phyloP scores from a whole-genome alignment of 1,284 basidiomycete genomes.

The Marasmius oreades region DNA sequence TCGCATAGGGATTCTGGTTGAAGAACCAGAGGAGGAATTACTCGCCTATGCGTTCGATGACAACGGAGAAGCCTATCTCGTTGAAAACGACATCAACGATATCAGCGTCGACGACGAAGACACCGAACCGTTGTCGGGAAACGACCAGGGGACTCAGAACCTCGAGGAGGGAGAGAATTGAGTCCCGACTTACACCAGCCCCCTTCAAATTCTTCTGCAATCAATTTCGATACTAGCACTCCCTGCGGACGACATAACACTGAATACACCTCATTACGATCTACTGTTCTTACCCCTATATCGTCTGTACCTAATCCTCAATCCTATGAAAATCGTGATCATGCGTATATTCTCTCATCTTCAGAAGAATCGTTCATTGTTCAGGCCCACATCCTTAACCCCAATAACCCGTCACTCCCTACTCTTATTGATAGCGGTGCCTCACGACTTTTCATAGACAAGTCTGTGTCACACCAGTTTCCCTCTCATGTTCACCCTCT shows the following conservation, averaged over 20 bases:
- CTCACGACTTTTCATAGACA: neutral
- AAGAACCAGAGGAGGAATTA: no score
- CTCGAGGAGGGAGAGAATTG: neutral
- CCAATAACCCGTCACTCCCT: neutral
- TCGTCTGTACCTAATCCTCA: neutral
- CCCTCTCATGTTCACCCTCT: neutral
- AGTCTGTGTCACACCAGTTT: neutral
- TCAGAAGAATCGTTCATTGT: neutral
- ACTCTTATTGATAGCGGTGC: neutral
- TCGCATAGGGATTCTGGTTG: neutral
- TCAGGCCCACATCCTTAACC: neutral
- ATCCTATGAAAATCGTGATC: neutral
- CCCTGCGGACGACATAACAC: no score
- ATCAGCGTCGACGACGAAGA: neutral
- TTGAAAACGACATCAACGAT: neutral
- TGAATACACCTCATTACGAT: neutral
- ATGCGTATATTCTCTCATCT: neutral
- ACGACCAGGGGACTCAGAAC: neutral
- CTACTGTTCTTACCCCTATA: neutral
- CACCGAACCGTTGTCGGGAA: neutral
- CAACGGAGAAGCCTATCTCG: neutral
- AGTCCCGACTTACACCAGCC: neutral
- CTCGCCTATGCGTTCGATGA: neutral
- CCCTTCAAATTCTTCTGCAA: neutral
- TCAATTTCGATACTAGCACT: neutral